A percentile compares a stretch with the other conserved stretches of the same genome.
Evolutionary conservation across 225 moss, liverwort and hornwort species (phyloP).

Genomic region (Rhytidiadelphus loreus): DNA sequence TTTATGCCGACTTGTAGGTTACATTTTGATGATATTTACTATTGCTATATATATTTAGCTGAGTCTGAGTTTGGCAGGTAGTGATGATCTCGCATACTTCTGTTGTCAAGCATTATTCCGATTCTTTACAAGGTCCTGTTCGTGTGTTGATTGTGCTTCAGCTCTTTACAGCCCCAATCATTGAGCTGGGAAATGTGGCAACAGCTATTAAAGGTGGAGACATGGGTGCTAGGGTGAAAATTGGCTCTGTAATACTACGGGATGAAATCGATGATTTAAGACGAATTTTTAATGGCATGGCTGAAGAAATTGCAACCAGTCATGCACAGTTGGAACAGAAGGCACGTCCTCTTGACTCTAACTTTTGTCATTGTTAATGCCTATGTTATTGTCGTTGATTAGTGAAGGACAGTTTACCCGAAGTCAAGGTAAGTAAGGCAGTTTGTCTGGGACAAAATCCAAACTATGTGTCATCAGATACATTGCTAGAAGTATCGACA

Average conservation of each 20-base stretch:
- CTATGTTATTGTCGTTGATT: background rate
- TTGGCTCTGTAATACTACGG: slow-evolving; percentile 35
- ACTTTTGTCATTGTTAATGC: background rate
- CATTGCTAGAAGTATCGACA: background rate
- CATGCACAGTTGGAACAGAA: slow-evolving; percentile 40
- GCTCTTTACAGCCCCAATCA: slow-evolving; percentile 52
- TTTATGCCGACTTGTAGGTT: background rate
- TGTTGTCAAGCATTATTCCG: background rate
- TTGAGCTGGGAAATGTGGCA: slow-evolving; percentile 47
- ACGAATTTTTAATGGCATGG: slow-evolving; percentile 50
- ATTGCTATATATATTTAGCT: background rate
- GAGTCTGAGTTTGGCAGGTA: background rate
- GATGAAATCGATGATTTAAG: slow-evolving; percentile 58
- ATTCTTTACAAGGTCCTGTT: background rate
- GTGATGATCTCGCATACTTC: background rate
- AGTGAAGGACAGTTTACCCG: background rate
- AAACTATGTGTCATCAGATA: background rate
- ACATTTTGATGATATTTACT: background rate
- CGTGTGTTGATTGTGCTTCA: slow-evolving; percentile 4
- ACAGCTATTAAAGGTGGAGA: slow-evolving; percentile 44
- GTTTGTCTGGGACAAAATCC: background rate
- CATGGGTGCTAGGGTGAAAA: slow-evolving; percentile 49
- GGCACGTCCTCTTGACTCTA: background rate
- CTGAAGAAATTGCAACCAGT: slow-evolving; percentile 40
- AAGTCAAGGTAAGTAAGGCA: background rate